Evolutionary conservation across 129 eudicot genomes (phyloP), one percentile per base, ranked within the genome.

Genomic region (Centaurea solstitialis): DNA sequence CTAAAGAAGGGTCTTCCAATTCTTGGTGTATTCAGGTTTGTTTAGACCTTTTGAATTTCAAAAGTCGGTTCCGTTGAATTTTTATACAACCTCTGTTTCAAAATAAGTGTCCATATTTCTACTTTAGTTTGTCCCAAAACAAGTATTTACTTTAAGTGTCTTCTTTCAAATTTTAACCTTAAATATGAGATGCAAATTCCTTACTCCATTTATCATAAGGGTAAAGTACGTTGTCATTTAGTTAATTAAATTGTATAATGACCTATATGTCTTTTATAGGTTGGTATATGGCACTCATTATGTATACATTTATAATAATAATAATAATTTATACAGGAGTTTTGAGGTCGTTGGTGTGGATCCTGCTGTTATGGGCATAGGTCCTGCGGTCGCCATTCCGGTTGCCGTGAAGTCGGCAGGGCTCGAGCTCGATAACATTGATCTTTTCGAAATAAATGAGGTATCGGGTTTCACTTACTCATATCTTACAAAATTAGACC

Each of bases 1-100:
- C 21, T 86, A 70, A 81, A 89, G 77, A 95, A 93, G 79, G 95
- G 99, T 35, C 93, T 95, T 82, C 97, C 99, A 37, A 88, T 95
- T 85, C 94, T 95, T 71, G 99, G 99, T 53, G 87, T 92, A 33
- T 90, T 91, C 84, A 90, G 98, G 98, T 94, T 79, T 74, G 30
- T 40, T 68, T 69, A n/a, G 64, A 76, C 22, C 3, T 35, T 65
- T 67, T 11, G 9, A 50, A 26, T 9, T 45, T 66, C 4, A 43
- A 74, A 73, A 64, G 43, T n/a, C n/a, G n/a, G n/a, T n/a, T n/a
- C n/a, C n/a, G 40, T 43, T 72, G 61, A 35, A 0, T 38, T 47
- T 15, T 65, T 40, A 9, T 30, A 35, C 2, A 41, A 41, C 13
- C 17, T 0, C 21, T 17, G 2, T 1, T 11, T 0, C 21, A 7